A percentile compares a stretch with the other conserved stretches of the same genome.
Evolutionary conservation across 2,329 filamentous ascomycete genomes (phyloP).

Genomic region (Aspergillus flavus): DNA sequence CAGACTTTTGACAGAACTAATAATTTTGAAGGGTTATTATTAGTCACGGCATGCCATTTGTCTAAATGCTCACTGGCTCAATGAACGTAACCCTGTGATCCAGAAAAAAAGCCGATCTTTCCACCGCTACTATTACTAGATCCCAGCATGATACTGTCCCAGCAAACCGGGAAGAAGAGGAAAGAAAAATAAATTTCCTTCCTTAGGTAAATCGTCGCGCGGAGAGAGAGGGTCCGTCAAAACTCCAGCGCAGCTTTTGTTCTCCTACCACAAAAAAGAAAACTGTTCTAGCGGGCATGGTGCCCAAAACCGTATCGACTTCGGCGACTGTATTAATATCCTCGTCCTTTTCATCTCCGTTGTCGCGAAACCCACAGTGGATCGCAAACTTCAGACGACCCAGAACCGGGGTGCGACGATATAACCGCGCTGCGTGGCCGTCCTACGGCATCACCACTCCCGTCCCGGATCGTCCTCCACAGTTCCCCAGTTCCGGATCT

Average conservation of each 20-base stretch:
- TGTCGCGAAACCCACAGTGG: conserved; percentile 27
- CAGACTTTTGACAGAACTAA: not conserved
- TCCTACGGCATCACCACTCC: conserved; percentile 46
- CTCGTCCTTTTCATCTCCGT: conserved; percentile 8
- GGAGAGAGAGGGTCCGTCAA: not conserved
- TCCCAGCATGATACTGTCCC: not conserved
- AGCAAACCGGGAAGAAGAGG: not conserved
- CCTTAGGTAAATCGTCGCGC: not conserved
- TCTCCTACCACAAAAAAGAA: not conserved
- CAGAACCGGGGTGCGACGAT: conserved; percentile 26
- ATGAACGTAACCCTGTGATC: not conserved
- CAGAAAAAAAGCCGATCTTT: not conserved
- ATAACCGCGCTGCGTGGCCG: conserved; percentile 39
- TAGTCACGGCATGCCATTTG: not conserved
- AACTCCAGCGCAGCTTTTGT: not conserved
- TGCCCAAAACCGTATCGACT: conserved; percentile 33
- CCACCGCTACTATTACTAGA: not conserved
- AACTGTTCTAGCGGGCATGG: conserved; percentile 32
- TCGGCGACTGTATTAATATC: conserved; percentile 26
- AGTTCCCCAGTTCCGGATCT: conserved; percentile 39
- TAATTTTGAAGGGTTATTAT: not conserved
- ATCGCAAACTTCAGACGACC: conserved; percentile 22
- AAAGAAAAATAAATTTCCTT: not conserved
- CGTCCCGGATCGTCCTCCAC: conserved; percentile 28
- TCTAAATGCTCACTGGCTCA: not conserved